Evolutionary conservation across 306 rosid genomes (phyloP).

Genomic region (Fagus crenata): DNA sequence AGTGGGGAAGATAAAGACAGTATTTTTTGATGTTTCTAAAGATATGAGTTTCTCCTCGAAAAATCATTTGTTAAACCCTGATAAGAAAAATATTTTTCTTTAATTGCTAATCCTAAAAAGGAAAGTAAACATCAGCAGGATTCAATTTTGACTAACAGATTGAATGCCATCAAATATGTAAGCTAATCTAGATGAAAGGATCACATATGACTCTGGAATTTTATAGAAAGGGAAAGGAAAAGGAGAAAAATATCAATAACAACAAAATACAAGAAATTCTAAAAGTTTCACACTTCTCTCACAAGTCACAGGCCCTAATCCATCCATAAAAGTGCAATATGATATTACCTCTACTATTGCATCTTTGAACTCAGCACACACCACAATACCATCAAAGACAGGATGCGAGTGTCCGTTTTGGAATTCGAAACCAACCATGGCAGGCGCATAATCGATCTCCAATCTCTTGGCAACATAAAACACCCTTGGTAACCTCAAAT

Average conservation of each 20-base stretch:
- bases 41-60: neutral
- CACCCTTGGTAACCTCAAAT: conserved; percentile 72
- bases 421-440: conserved; percentile 93
- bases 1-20: neutral
- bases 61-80: neutral
- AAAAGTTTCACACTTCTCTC: neutral
- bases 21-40: too few relatives aligned
- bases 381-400: conserved; percentile 86
- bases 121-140: neutral
- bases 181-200: neutral
- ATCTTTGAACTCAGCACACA: conserved; percentile 85
- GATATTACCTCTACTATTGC: conserved; percentile 66
- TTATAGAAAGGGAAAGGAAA: neutral
- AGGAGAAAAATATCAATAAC: neutral
- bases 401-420: conserved; percentile 83
- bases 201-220: neutral
- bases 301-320: neutral
- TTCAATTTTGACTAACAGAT: neutral
- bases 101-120: neutral
- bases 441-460: conserved; percentile 90
- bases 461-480: conserved; percentile 75
- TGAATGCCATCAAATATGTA: neutral
- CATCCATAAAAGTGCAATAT: conserved; percentile 6
- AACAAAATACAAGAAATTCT: neutral
- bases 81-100: too few relatives aligned